A percentile compares a stretch with the other conserved stretches of the same genome.
Evolutionary conservation across 129 eudicot genomes (phyloP).

Genomic region (Escallonia herrerae): DNA sequence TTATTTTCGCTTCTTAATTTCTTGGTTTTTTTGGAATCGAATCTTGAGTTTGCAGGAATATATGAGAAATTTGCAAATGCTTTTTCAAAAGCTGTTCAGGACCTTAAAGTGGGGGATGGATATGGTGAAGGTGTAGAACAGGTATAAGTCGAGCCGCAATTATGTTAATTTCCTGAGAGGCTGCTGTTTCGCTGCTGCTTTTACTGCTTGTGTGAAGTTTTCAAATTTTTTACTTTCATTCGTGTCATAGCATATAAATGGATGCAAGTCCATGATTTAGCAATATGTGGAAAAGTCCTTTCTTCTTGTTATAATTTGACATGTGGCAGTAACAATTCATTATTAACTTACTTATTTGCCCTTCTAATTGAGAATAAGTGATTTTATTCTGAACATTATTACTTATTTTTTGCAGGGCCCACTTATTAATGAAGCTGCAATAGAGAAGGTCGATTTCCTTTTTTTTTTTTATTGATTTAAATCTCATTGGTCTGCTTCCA

Average conservation of each 20-base stretch:
- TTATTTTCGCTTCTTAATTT: slow-evolving; percentile 1
- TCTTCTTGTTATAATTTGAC: not conserved
- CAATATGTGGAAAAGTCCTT: not conserved
- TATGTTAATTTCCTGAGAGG: not conserved
- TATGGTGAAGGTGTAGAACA: slow-evolving; percentile 71
- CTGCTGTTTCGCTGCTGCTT: not conserved
- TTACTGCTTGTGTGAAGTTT: slow-evolving; percentile 1
- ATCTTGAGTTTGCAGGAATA: slow-evolving; percentile 52
- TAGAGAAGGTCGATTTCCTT: slow-evolving; percentile 54
- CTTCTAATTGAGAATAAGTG: not conserved
- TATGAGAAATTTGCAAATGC: slow-evolving; percentile 73
- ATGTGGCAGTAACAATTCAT: not conserved
- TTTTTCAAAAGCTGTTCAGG: slow-evolving; percentile 61
- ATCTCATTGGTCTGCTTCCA: not conserved
- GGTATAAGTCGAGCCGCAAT: slow-evolving; percentile 35
- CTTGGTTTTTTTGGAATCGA: not conserved
- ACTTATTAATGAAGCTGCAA: slow-evolving; percentile 85
- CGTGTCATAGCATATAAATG: too few species aligned
- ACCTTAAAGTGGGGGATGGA: slow-evolving; percentile 90
- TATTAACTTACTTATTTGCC: too few species aligned
- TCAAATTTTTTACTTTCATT: not conserved
- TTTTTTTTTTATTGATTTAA: not conserved
- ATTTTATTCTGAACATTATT: slow-evolving; percentile 1
- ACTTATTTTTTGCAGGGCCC: slow-evolving; percentile 57
- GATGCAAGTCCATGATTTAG: not conserved